Base-by-base conservation (phyloP, 805 yeast genomes). In the Candida germanica region DNA sequence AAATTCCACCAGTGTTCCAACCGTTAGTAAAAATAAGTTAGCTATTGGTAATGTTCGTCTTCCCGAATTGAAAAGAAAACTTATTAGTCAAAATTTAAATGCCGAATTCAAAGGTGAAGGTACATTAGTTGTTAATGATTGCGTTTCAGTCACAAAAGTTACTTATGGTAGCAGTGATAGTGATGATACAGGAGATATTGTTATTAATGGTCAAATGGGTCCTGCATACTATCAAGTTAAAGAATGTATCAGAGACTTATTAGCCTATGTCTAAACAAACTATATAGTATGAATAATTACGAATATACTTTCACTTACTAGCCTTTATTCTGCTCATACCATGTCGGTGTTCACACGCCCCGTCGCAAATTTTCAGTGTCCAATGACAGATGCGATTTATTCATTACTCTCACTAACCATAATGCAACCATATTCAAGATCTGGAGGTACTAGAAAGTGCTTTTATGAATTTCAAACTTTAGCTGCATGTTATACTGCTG, bases 91-190 rank as follows among this genome's bases (percentile, higher is more conserved):
- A 37, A 83, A 86, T 32, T 76, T 83, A 49, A 69, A 66, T 35
- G 96, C 95, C 1, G 96, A 89, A 52, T 87, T 91, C 56, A 79
- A 83, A 57, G 94, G 96, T 36, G 96, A 88, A 56, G 98, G 98
- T 55, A 80, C 88, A 0, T 64, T 93, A 26, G 95, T 89, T 10
- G 83, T 94, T 29, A 89, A 89, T 51, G 83, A 83, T 38, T 66
- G 66, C 35, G 75, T 93, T 12, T 81, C 86, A 1, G 78, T 93
- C 6, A 66, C 87, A 36, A 91, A 91, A 54, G 69, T 84, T 3
- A 53, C 68, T 1, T 56, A 61, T 40, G 58, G 66, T 22, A 53
- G 55, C 14, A 40, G 47, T 6, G 68, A 62, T 35, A 58, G 61
- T 18, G 73, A 67, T 16, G 81, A 75, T 28, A 87, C 87, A 31